Percentiles rank a stretch among this genome's conserved stretches.
Evolutionary conservation across 805 yeast genomes (phyloP).

Genomic region (Candida nonsorbophila): DNA sequence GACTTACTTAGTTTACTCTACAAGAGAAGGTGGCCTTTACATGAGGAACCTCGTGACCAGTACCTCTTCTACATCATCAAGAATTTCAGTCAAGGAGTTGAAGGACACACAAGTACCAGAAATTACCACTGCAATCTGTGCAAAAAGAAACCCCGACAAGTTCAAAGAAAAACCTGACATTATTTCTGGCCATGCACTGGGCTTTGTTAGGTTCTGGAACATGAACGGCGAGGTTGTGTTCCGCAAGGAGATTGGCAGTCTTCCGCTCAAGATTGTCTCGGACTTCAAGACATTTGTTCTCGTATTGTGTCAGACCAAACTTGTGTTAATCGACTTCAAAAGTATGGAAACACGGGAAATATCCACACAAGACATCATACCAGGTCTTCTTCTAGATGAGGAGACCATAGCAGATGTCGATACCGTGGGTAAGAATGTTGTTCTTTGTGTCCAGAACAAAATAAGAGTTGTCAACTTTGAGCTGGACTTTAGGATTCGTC

Average conservation of each 20-base stretch:
- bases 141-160: constrained; percentile 14
- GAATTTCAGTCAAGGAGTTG: constrained; percentile 14
- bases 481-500: constrained; percentile 1
- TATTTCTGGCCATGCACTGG: constrained; percentile 17
- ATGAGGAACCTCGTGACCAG: constrained; percentile 29
- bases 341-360: constrained; percentile 4
- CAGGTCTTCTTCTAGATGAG: constrained; percentile 2
- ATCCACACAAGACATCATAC: background rate
- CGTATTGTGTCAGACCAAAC: constrained; percentile 9
- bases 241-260: constrained; percentile 6
- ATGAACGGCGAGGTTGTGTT: constrained; percentile 14
- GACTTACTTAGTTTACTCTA: constrained; percentile 27
- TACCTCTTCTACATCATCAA: constrained; percentile 20
- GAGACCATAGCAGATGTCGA: constrained; percentile 23
- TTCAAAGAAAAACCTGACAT: constrained; percentile 19
- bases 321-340: constrained; percentile 15
- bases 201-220: constrained; percentile 21
- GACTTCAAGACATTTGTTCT: constrained; percentile 23
- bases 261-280: constrained; percentile 13
- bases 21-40: constrained; percentile 20
- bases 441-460: constrained; percentile 13
- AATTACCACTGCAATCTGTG: constrained; percentile 14
- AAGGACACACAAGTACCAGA: constrained; percentile 7
- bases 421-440: constrained; percentile 23
- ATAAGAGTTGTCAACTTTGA: constrained; percentile 21